phyloP scores from a whole-genome alignment of 2,329 filamentous ascomycete species.

The Tolypocladium endophyticum region DNA sequence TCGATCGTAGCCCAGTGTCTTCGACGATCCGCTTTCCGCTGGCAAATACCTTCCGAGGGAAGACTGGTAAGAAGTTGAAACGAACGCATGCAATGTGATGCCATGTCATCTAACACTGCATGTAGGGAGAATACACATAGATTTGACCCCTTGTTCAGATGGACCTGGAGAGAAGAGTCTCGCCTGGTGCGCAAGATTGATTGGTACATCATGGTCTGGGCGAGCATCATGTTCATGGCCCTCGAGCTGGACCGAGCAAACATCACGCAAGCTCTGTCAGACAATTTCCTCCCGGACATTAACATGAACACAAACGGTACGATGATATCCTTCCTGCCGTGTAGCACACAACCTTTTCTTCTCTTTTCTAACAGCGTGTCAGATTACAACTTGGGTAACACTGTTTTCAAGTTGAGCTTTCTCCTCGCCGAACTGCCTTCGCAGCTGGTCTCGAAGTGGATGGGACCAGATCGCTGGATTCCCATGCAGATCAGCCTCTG shows the following conservation, averaged over 20 bases:
- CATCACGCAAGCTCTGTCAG: constrained; percentile 33
- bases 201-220: constrained; percentile 33
- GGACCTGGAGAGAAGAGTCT: constrained; percentile 30
- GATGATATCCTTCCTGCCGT: background rate
- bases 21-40: constrained; percentile 24
- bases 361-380: background rate
- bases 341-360: no score
- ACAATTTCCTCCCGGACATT: constrained; percentile 35
- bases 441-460: constrained; percentile 47
- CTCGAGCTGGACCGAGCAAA: constrained; percentile 40
- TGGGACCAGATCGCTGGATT: constrained; percentile 50
- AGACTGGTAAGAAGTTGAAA: constrained; percentile 7
- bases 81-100: background rate
- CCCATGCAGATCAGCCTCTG: constrained; percentile 46
- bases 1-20: constrained; percentile 17
- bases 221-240: constrained; percentile 28
- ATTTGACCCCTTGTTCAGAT: constrained; percentile 33
- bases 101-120: background rate
- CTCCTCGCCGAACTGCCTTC: constrained; percentile 38
- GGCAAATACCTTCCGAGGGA: constrained; percentile 21
- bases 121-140: constrained; percentile 30
- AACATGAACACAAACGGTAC: constrained; percentile 28
- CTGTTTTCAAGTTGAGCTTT: constrained; percentile 20
- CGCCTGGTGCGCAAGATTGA: constrained; percentile 28
- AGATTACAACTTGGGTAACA: constrained; percentile 24